These are phyloP conservation scores for Teunomyces pallodes DNA, from an alignment of 805 yeast genomes.

Conservation along the genomic window DNA sequence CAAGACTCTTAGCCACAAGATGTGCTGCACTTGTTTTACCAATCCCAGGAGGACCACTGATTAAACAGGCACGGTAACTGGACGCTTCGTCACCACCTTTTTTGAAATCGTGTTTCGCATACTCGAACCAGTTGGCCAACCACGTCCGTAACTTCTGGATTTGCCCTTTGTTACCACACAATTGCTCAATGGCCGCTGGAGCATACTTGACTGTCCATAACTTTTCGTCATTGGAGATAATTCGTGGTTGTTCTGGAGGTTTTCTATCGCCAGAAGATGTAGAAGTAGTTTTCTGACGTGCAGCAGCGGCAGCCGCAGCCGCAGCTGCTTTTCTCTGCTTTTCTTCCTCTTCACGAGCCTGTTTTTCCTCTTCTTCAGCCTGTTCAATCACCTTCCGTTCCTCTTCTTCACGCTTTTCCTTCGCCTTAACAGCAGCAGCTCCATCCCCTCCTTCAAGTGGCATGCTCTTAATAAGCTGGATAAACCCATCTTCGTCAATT, in stretches of 20 bases:
- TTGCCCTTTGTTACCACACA: slow-evolving; percentile 87
- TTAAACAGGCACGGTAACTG: slow-evolving; percentile 73
- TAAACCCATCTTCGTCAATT: slow-evolving; percentile 82
- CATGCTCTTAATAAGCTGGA: slow-evolving; percentile 69
- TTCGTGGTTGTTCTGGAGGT: slow-evolving; percentile 20
- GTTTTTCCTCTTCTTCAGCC: slow-evolving; percentile 37
- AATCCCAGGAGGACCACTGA: slow-evolving; percentile 86
- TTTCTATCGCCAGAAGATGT: slow-evolving; percentile 3
- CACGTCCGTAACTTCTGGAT: slow-evolving; percentile 66
- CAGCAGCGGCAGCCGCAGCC: background rate
- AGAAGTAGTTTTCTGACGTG: slow-evolving; percentile 5
- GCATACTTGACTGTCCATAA: slow-evolving; percentile 95
- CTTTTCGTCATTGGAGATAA: slow-evolving; percentile 53
- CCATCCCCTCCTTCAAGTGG: slow-evolving; percentile 92
- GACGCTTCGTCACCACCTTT: slow-evolving; percentile 63
- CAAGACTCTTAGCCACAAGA: slow-evolving; percentile 63
- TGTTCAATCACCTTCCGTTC: slow-evolving; percentile 51
- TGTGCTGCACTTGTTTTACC: slow-evolving; percentile 86
- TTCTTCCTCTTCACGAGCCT: slow-evolving; percentile 19
- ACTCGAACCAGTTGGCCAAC: slow-evolving; percentile 73
- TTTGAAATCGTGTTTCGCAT: slow-evolving; percentile 54
- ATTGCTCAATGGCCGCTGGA: slow-evolving; percentile 68
- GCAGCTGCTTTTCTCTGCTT: slow-evolving; percentile 11
- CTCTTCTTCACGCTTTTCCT: slow-evolving; percentile 66
- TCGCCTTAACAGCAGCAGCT: slow-evolving; percentile 71